Conservation (phyloP, 202 grass and related monocot genomes). For the Digitaria exilis region DNA sequence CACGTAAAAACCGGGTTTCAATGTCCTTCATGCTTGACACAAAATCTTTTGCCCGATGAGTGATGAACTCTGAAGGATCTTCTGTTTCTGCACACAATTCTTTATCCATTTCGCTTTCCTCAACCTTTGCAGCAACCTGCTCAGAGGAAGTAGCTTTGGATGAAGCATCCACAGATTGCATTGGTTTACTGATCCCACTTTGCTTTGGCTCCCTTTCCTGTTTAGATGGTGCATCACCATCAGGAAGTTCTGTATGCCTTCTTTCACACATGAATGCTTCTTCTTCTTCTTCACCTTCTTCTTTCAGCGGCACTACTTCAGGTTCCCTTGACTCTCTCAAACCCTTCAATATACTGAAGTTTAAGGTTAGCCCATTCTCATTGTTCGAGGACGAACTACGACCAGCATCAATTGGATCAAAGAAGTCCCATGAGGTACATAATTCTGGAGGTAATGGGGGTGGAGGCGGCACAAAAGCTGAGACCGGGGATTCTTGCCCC, state of each 20-base stretch:
- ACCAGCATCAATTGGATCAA: constrained; percentile 55
- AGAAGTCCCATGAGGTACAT: constrained; percentile 78
- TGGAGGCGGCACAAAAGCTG: constrained; percentile 48
- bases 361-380: constrained; percentile 46
- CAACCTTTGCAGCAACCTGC: constrained; percentile 34
- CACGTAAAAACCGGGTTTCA: constrained; percentile 75
- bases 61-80: constrained; percentile 91
- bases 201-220: constrained; percentile 11
- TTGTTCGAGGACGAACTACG: constrained; percentile 35
- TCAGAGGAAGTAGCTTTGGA: constrained; percentile 44
- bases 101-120: constrained; percentile 53
- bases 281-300: constrained; percentile 28
- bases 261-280: constrained; percentile 14
- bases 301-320: constrained; percentile 49
- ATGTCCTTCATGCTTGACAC: constrained; percentile 93
- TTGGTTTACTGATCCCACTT: constrained; percentile 35
- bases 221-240: constrained; percentile 19
- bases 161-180: constrained; percentile 21
- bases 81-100: constrained; percentile 72
- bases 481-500: constrained; percentile 55
- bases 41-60: constrained; percentile 93
- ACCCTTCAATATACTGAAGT: constrained; percentile 59
- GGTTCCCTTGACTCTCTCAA: constrained; percentile 63
- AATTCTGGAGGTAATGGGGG: constrained; percentile 50
- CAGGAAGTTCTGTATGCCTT: constrained; percentile 33